A percentile compares a stretch with the other conserved stretches of the same genome.
Evolutionary conservation across 495 filamentous ascomycete species (phyloP).

Genomic region (Terfezia claveryi): DNA sequence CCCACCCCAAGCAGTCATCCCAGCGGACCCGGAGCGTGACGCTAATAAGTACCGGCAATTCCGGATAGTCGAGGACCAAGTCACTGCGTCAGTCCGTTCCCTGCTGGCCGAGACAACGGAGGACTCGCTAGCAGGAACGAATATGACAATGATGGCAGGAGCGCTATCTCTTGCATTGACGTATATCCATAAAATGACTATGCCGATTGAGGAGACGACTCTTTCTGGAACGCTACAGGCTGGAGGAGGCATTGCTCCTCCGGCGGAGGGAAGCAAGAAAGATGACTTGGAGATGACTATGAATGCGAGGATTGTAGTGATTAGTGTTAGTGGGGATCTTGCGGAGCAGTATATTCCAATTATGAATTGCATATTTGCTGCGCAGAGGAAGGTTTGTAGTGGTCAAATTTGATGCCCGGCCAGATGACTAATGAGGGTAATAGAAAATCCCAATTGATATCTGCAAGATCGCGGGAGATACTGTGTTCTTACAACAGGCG

Average conservation of each 20-base stretch:
- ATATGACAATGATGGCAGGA: constrained; percentile 60
- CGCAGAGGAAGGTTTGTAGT: constrained; percentile 34
- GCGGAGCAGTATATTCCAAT: constrained; percentile 87
- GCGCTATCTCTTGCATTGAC: constrained; percentile 74
- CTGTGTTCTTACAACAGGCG: constrained; percentile 88
- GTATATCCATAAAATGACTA: constrained; percentile 45
- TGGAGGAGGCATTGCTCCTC: constrained; percentile 11
- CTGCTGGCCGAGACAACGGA: constrained; percentile 45
- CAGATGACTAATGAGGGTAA: not conserved
- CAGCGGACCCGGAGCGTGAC: constrained; percentile 22
- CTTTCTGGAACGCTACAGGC: constrained; percentile 2
- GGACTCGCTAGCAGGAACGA: constrained; percentile 34
- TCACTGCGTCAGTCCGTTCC: constrained; percentile 43
- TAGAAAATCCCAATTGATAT: constrained; percentile 75
- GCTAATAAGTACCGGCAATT: constrained; percentile 93
- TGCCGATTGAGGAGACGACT: constrained; percentile 2
- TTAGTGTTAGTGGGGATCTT: constrained; percentile 62
- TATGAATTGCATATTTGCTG: constrained; percentile 95
- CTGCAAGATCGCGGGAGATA: constrained; percentile 59
- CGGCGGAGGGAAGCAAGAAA: constrained; percentile 3
- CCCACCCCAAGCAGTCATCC: constrained; percentile 9
- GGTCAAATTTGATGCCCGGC: not conserved
- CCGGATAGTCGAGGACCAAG: constrained; percentile 54
- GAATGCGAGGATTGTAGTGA: constrained; percentile 62
- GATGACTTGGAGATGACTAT: constrained; percentile 21